These are phyloP conservation scores for Passiflora organensis DNA, from an alignment of 345 rosid genomes.

Conservation along the genomic window DNA sequence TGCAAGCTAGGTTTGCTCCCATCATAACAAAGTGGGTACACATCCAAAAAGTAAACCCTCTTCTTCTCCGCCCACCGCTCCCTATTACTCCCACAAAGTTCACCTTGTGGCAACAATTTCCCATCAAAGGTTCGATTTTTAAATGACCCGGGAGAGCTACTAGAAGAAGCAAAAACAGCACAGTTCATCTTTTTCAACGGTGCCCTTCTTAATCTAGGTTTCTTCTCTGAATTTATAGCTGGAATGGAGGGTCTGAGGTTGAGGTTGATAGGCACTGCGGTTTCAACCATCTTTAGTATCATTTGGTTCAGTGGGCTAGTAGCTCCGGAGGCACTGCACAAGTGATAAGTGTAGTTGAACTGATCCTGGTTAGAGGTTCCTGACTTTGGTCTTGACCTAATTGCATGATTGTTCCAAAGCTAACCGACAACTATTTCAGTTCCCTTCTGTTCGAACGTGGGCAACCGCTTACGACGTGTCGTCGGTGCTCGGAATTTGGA, in stretches of 20 bases:
- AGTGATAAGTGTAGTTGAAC: too few relatives aligned
- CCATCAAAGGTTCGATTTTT: slow-evolving; percentile 36
- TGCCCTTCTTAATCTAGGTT: slow-evolving; percentile 1
- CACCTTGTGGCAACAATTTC: slow-evolving; percentile 18
- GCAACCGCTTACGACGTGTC: too few relatives aligned
- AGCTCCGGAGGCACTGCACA: too few relatives aligned
- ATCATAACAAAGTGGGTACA: slow-evolving; percentile 75
- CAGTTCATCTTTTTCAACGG: neutral
- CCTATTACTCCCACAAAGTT: slow-evolving; percentile 8
- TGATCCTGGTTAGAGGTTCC: too few relatives aligned
- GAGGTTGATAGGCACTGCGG: slow-evolving; percentile 11
- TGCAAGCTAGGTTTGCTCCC: slow-evolving; percentile 73
- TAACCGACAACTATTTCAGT: too few relatives aligned
- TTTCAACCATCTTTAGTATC: slow-evolving; percentile 23
- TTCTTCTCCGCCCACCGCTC: slow-evolving; percentile 32
- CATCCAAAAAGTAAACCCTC: slow-evolving; percentile 89
- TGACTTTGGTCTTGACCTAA: too few relatives aligned
- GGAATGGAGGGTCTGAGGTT: slow-evolving; percentile 12
- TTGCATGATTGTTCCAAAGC: too few relatives aligned
- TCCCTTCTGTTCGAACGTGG: too few relatives aligned
- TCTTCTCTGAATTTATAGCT: slow-evolving; percentile 1
- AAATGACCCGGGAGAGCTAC: slow-evolving; percentile 39
- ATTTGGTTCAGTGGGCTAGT: neutral
- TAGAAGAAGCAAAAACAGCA: neutral
- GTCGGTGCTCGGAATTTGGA: too few relatives aligned